Evolutionary conservation across 2,329 filamentous ascomycete genomes (phyloP).

Genomic region (Spiromastix sp.): DNA sequence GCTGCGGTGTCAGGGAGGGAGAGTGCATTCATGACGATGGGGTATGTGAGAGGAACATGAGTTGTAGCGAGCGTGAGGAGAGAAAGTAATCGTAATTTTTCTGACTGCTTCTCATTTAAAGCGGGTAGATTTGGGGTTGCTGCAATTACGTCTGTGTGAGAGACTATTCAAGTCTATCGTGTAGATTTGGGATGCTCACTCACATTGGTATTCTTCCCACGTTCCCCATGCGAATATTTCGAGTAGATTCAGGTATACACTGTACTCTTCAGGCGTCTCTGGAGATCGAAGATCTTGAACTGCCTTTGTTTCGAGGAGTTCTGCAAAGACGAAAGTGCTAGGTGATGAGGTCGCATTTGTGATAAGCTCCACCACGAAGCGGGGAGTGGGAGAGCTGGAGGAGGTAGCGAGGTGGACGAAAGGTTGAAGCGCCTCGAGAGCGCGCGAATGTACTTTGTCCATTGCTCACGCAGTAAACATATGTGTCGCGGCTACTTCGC

Average conservation of each 20-base stretch:
- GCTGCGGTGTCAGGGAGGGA: constrained; percentile 56
- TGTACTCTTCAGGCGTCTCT: constrained; percentile 49
- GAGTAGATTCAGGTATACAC: constrained; percentile 57
- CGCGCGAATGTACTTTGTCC: constrained; percentile 40
- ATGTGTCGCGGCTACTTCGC: not conserved
- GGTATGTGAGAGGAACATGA: constrained; percentile 60
- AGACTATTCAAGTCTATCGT: not conserved
- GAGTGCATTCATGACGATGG: constrained; percentile 55
- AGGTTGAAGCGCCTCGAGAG: constrained; percentile 58
- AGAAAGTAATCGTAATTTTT: constrained; percentile 85
- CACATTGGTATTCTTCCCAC: constrained; percentile 64
- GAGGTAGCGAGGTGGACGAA: constrained; percentile 83
- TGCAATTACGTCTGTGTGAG: constrained; percentile 16
- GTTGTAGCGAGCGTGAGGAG: constrained; percentile 70
- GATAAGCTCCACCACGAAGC: constrained; percentile 77
- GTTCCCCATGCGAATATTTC: constrained; percentile 90
- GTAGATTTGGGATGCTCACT: constrained; percentile 6
- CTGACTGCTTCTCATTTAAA: constrained; percentile 60
- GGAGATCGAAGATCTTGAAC: constrained; percentile 59
- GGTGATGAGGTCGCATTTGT: constrained; percentile 79
- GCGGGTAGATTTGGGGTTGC: constrained; percentile 52
- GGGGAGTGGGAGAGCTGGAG: constrained; percentile 58
- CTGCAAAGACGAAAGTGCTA: constrained; percentile 86
- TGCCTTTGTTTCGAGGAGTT: constrained; percentile 73
- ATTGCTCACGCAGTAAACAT: constrained; percentile 17